These are phyloP conservation scores for Hypoxylon sp. DNA, from an alignment of 2,329 filamentous ascomycete species.

Conservation along the genomic window DNA sequence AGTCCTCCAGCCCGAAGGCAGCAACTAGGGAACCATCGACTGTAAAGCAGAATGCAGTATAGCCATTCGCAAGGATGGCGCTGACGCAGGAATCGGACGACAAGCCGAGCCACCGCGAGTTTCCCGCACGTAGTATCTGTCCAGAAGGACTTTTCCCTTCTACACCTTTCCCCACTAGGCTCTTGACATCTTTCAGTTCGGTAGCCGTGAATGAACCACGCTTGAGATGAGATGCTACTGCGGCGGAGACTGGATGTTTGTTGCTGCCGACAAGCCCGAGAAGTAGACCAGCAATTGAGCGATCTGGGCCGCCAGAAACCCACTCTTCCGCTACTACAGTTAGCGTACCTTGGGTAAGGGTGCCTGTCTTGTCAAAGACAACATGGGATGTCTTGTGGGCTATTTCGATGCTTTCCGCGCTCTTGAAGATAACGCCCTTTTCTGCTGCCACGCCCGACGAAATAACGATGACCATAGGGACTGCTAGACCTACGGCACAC, in stretches of 20 bases:
- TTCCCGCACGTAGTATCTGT: slow-evolving; percentile 62
- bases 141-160: slow-evolving; percentile 54
- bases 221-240: slow-evolving; percentile 56
- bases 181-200: slow-evolving; percentile 54
- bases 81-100: slow-evolving; percentile 54
- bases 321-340: slow-evolving; percentile 59
- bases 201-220: slow-evolving; percentile 34
- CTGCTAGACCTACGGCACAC: slow-evolving; percentile 80
- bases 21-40: slow-evolving; percentile 57
- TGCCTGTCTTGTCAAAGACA: slow-evolving; percentile 87
- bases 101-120: slow-evolving; percentile 64
- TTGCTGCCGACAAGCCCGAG: slow-evolving; percentile 59
- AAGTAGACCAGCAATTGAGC: slow-evolving; percentile 41
- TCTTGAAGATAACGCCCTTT: slow-evolving; percentile 78
- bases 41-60: slow-evolving; percentile 66
- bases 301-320: slow-evolving; percentile 28
- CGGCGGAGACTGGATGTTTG: slow-evolving; percentile 68
- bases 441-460: slow-evolving; percentile 76
- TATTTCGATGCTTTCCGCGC: slow-evolving; percentile 73
- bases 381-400: slow-evolving; percentile 75
- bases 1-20: slow-evolving; percentile 63
- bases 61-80: slow-evolving; percentile 55
- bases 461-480: slow-evolving; percentile 84
- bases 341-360: slow-evolving; percentile 74
- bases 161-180: slow-evolving; percentile 64